These are phyloP conservation scores for Colletotrichum eleusines DNA, from an alignment of 2,329 filamentous ascomycete genomes.

Conservation along the genomic window DNA sequence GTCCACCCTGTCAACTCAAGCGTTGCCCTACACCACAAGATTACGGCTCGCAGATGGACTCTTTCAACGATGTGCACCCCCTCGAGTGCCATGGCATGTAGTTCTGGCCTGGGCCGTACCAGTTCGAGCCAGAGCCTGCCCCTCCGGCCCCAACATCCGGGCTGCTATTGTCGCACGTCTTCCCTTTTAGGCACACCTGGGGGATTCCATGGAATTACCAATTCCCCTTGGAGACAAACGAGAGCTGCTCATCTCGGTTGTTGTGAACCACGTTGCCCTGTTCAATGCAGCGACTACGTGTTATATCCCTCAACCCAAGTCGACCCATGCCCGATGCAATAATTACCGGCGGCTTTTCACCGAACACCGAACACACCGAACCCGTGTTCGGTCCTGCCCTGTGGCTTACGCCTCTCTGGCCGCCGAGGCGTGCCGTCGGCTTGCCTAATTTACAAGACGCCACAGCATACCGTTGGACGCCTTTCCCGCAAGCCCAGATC, in stretches of 20 bases:
- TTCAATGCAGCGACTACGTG: slow-evolving; percentile 15
- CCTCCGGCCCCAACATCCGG: slow-evolving; percentile 32
- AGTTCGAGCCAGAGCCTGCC: slow-evolving; percentile 25
- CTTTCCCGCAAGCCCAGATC: neutral
- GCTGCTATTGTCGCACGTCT: slow-evolving; percentile 33
- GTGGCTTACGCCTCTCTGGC: slow-evolving; percentile 18
- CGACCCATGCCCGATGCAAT: slow-evolving; percentile 22
- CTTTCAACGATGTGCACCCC: slow-evolving; percentile 11
- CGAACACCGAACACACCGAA: neutral
- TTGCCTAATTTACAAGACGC: slow-evolving; percentile 4
- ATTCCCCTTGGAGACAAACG: slow-evolving; percentile 30
- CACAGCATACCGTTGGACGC: neutral
- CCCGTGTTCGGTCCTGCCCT: neutral
- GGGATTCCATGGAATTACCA: slow-evolving; percentile 27
- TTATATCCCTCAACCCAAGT: slow-evolving; percentile 26
- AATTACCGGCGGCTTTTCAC: slow-evolving; percentile 4
- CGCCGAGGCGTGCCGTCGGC: slow-evolving; percentile 20
- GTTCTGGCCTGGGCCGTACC: slow-evolving; percentile 3
- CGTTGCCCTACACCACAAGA: slow-evolving; percentile 32
- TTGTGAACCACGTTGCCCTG: slow-evolving; percentile 30
- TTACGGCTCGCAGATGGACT: slow-evolving; percentile 22
- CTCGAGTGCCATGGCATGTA: slow-evolving; percentile 8
- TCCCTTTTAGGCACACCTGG: slow-evolving; percentile 30
- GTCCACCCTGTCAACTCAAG: slow-evolving; percentile 21
- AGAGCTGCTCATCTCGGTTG: slow-evolving; percentile 31